Evolutionary conservation across 2,329 filamentous ascomycete species (phyloP), one percentile per base, ranked within the genome.

Genomic region (Fusarium heterosporum): DNA sequence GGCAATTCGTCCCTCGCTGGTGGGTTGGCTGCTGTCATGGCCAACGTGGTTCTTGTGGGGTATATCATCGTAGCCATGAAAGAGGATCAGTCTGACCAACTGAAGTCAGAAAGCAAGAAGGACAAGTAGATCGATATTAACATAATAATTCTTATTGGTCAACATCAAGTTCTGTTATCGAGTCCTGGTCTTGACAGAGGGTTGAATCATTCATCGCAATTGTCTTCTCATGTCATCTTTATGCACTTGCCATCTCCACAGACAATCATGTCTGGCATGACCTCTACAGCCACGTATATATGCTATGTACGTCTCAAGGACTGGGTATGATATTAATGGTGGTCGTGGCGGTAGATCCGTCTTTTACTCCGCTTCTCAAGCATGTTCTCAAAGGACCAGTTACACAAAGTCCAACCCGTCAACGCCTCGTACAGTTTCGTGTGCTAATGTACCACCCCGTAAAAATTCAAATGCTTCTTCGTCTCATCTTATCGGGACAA

Each of bases 61-160:
- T 99, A 98, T 78, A 88, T 98, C 41, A 81, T 97, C 56, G 93
- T 97, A 19, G 96, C 96, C 6, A 94, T 97, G 86, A 89, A 86
- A 63, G 96, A 99, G 77, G 96, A 98, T 17, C 78, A 80, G 67
- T 63, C 74, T 34, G 82, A 82, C 61, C 82, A 81, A 39, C 71
- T 72, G 63, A 80, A 80, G 71, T 73, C 74, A 39, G 80, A 83
- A 53, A 76, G 72, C 51, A 87, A 86, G 78, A 87, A 87, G 74
- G 78, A 82, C 42, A 77, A 80, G 65, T 85, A 71, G 74, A 51
- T 17, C n/a, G 22, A 22, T 22, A 29, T 26, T 19, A 29, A 12
- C 14, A 19, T 8, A 26, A 25, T 39, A 26, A 25, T 39, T 4
- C 13, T 39, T 13, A 26, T 14, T 26, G 7, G 8, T 22, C 41